Percentiles rank a stretch among this genome's conserved stretches.
Conservation (phyloP, 1,284 basidiomycete genomes). For the Lignosus rhinocerotis region DNA sequence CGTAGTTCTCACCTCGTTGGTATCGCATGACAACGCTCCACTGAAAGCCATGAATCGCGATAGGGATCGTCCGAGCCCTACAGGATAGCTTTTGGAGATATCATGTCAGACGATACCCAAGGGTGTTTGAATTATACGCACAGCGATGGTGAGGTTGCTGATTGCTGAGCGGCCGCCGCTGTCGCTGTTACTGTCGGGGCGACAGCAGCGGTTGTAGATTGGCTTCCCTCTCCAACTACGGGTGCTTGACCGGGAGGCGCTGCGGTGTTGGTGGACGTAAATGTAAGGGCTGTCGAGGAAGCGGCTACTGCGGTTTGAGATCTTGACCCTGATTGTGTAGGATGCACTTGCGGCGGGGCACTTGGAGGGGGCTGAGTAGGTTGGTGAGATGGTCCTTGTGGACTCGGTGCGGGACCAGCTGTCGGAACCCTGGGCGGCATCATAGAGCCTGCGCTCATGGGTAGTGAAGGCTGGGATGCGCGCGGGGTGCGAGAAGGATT, state of each 20-base stretch:
- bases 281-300: not conserved
- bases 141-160: slow-evolving; percentile 3
- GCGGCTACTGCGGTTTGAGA: slow-evolving; percentile 28
- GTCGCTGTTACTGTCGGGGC: not conserved
- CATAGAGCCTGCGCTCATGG: slow-evolving; percentile 22
- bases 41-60: slow-evolving; percentile 66
- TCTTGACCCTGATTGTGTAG: slow-evolving; percentile 23
- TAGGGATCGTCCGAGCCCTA: slow-evolving; percentile 62
- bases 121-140: not conserved
- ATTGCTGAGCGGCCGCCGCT: not conserved
- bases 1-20: slow-evolving; percentile 40
- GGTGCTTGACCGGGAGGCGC: slow-evolving; percentile 9
- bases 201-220: not conserved
- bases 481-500: slow-evolving; percentile 26
- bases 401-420: slow-evolving; percentile 17
- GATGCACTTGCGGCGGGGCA: slow-evolving; percentile 22
- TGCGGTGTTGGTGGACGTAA: slow-evolving; percentile 4
- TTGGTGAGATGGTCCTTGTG: slow-evolving; percentile 29
- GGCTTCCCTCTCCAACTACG: slow-evolving; percentile 1
- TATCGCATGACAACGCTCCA: slow-evolving; percentile 54
- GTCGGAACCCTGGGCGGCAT: slow-evolving; percentile 18
- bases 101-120: not conserved
- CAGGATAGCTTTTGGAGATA: slow-evolving; percentile 5
- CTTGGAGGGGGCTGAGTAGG: slow-evolving; percentile 25
- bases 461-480: slow-evolving; percentile 25